These are phyloP conservation scores for Fusarium sp. DNA, from an alignment of 2,329 filamentous ascomycete genomes.

Conservation along the genomic window DNA sequence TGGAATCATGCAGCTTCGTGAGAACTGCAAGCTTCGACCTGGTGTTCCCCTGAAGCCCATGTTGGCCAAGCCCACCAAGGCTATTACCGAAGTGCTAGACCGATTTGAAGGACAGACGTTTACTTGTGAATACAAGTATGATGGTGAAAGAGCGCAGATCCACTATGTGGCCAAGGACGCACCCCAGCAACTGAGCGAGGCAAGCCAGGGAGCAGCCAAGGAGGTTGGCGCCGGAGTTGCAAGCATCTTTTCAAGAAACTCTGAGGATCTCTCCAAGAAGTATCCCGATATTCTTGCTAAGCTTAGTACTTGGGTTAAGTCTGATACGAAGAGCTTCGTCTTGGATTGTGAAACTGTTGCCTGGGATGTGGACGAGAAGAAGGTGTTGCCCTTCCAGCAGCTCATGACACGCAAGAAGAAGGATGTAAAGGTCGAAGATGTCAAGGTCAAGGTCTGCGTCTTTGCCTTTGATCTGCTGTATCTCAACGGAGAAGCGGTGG, in stretches of 20 bases:
- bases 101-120: slow-evolving; percentile 96
- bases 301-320: slow-evolving; percentile 88
- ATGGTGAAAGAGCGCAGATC: slow-evolving; percentile 97
- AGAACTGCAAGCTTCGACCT: slow-evolving; percentile 90
- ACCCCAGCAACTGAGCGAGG: slow-evolving; percentile 74
- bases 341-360: slow-evolving; percentile 98
- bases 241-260: slow-evolving; percentile 97
- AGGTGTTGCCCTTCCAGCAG: slow-evolving; percentile 96
- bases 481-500: slow-evolving; percentile 89
- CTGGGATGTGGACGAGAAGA: slow-evolving; percentile 95
- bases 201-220: slow-evolving; percentile 69
- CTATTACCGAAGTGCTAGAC: slow-evolving; percentile 96
- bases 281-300: slow-evolving; percentile 96
- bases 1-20: slow-evolving; percentile 84
- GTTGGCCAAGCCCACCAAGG: slow-evolving; percentile 98
- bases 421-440: slow-evolving; percentile 94
- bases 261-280: slow-evolving; percentile 96
- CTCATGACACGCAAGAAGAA: slow-evolving; percentile 98
- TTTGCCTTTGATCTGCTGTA: slow-evolving; percentile 97
- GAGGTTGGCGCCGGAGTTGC: slow-evolving; percentile 80
- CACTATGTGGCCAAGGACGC: slow-evolving; percentile 93
- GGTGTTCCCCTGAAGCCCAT: slow-evolving; percentile 97
- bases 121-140: slow-evolving; percentile 99
- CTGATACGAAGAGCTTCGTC: slow-evolving; percentile 92
- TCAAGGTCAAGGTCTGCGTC: slow-evolving; percentile 96